Evolutionary conservation across 2,329 filamentous ascomycete species (phyloP).

Genomic region (Colletotrichum cordylinicola): DNA sequence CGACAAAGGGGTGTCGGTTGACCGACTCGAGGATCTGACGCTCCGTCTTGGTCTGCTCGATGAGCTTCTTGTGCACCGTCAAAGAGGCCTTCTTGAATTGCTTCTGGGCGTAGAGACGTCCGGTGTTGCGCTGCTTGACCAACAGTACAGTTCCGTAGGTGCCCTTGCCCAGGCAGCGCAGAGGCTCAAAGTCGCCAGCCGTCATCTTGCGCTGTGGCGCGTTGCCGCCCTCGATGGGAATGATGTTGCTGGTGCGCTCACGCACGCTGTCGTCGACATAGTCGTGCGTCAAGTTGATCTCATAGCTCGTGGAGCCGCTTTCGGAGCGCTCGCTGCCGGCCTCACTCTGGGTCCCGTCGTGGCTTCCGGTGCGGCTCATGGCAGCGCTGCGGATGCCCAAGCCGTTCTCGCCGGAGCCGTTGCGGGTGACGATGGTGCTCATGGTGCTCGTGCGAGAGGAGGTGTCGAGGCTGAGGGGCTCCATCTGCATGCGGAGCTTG

Average conservation of each 20-base stretch:
- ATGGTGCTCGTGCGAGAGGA: constrained; percentile 61
- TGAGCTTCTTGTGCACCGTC: constrained; percentile 91
- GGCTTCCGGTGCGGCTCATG: constrained; percentile 61
- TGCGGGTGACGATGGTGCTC: constrained; percentile 59
- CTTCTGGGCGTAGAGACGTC: constrained; percentile 94
- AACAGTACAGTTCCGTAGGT: constrained; percentile 94
- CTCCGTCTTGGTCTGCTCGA: constrained; percentile 98
- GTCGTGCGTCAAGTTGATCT: constrained; percentile 83
- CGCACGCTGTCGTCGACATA: constrained; percentile 75
- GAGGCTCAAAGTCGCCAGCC: constrained; percentile 85
- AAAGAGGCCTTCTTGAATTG: constrained; percentile 97
- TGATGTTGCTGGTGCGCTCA: constrained; percentile 47
- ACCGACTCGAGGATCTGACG: constrained; percentile 93
- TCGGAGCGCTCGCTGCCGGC: constrained; percentile 69
- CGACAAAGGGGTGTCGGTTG: constrained; percentile 95
- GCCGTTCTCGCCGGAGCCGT: constrained; percentile 44
- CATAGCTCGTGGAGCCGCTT: constrained; percentile 74
- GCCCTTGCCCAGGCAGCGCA: constrained; percentile 94
- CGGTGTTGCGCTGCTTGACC: constrained; percentile 87
- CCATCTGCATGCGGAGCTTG: constrained; percentile 81
- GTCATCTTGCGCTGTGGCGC: constrained; percentile 81
- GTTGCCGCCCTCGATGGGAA: constrained; percentile 59
- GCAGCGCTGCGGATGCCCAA: constrained; percentile 57
- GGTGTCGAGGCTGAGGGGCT: constrained; percentile 72
- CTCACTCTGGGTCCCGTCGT: constrained; percentile 59